These are phyloP conservation scores for Chloroidium sp. DNA, from an alignment of 163 green algal species.

Conservation along the genomic window DNA sequence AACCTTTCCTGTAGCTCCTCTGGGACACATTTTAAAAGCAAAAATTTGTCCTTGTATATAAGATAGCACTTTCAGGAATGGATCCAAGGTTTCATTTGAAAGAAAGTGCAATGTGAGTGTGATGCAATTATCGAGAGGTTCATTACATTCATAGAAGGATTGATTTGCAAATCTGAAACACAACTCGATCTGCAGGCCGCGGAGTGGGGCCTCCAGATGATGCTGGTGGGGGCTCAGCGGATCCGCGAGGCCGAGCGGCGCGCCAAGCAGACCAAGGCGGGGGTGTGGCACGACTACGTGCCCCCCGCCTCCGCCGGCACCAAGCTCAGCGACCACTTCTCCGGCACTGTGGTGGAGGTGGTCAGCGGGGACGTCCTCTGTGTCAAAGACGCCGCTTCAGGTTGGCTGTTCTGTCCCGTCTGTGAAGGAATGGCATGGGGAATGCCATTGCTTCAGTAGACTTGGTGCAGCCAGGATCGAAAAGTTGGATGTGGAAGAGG, in stretches of 20 bases:
- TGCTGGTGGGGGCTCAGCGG: slow-evolving; percentile 51
- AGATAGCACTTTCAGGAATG: no score
- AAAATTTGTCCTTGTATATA: no score
- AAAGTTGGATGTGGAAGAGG: background rate
- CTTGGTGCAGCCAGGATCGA: background rate
- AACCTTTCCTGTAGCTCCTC: no score
- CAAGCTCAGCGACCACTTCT: slow-evolving; percentile 49
- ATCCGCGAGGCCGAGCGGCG: slow-evolving; percentile 70
- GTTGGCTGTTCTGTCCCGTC: background rate
- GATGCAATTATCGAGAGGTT: no score
- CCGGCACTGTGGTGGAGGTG: slow-evolving; percentile 71
- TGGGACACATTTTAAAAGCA: no score
- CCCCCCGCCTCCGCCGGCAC: slow-evolving; percentile 36
- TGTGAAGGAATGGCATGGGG: background rate
- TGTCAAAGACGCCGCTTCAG: slow-evolving; percentile 37
- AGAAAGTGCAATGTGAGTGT: no score
- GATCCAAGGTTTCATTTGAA: no score
- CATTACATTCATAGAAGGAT: no score
- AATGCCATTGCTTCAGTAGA: background rate
- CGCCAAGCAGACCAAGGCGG: slow-evolving; percentile 59
- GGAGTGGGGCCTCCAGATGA: slow-evolving; percentile 79
- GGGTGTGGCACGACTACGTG: slow-evolving; percentile 81
- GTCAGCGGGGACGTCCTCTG: slow-evolving; percentile 85
- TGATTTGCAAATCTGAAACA: no score
- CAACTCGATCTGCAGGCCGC: slow-evolving; percentile 28